Percentiles rank a stretch among this genome's conserved stretches.
Conservation (phyloP, 1,284 basidiomycete genomes). For the Tilletia caries region DNA sequence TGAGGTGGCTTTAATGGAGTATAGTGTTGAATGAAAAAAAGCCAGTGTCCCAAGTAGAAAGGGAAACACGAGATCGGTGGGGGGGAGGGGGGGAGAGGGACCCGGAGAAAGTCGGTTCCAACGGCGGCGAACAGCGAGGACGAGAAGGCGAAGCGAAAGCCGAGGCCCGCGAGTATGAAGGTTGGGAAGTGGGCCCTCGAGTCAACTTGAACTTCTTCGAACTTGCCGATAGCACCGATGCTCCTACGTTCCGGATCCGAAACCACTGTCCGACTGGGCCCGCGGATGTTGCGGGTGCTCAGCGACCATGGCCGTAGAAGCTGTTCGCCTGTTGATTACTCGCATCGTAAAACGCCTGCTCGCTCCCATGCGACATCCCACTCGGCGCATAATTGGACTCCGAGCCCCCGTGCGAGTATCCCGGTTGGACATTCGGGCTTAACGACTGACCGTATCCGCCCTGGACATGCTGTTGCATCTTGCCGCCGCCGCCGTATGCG, state of each 20-base stretch:
- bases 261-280: no score
- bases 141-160: not conserved
- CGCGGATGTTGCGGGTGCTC: not conserved
- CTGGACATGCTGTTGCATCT: not conserved
- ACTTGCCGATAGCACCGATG: no score
- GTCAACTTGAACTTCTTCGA: no score
- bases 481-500: not conserved
- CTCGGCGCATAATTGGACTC: not conserved
- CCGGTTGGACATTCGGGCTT: no score
- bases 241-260: no score
- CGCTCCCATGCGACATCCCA: not conserved
- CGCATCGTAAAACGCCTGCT: constrained; percentile 15
- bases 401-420: no score
- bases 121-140: not conserved
- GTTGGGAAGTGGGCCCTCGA: no score
- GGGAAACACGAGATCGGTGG: not conserved
- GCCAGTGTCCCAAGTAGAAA: not conserved
- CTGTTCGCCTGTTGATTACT: constrained; percentile 1
- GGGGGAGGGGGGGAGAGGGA: no score
- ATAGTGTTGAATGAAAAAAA: not conserved
- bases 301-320: constrained; percentile 4
- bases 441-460: not conserved
- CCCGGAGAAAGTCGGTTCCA: not conserved
- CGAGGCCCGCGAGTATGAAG: not conserved
- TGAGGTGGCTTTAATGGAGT: no score